Conservation (phyloP, 163 green algal species). For the Smithsoniella earleae region DNA sequence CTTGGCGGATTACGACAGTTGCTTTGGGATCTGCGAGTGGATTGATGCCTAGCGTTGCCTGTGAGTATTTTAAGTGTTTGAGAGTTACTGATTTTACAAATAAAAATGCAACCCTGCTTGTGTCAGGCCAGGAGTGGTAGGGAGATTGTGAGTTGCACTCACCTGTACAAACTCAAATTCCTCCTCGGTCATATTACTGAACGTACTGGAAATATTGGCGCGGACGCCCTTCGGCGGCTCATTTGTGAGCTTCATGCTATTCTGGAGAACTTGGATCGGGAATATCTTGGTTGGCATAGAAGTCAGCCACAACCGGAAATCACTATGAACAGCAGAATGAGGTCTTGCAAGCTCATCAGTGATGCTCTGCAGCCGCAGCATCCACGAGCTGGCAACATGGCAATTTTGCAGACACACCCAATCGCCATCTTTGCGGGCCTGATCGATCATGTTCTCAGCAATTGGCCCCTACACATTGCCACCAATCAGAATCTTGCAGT, state of each 20-base stretch:
- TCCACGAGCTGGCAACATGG: slow-evolving; percentile 65
- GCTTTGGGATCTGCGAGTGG: no score
- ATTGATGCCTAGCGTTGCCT: no score
- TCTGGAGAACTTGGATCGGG: slow-evolving; percentile 68
- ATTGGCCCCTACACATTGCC: slow-evolving; percentile 46
- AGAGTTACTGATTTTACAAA: no score
- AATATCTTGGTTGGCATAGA: slow-evolving; percentile 64
- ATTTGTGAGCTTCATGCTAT: slow-evolving; percentile 74
- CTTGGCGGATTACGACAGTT: no score
- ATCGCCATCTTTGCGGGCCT: slow-evolving; percentile 53
- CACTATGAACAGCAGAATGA: slow-evolving; percentile 43
- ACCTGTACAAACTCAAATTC: slow-evolving; percentile 35
- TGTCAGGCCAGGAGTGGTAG: no score
- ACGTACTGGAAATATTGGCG: slow-evolving; percentile 63
- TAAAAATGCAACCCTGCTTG: no score
- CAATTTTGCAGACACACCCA: slow-evolving; percentile 75
- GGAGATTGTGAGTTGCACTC: no score
- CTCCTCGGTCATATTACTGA: slow-evolving; percentile 50
- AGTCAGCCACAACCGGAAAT: slow-evolving; percentile 76
- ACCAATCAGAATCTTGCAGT: no score
- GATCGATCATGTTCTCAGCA: slow-evolving; percentile 60
- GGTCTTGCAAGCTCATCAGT: slow-evolving; percentile 33
- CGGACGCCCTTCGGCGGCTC: slow-evolving; percentile 69
- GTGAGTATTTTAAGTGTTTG: no score
- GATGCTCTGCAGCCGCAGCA: slow-evolving; percentile 56